These are phyloP conservation scores for Leishmania braziliensis DNA, from an alignment of 208 protist species.

Conservation along the genomic window DNA sequence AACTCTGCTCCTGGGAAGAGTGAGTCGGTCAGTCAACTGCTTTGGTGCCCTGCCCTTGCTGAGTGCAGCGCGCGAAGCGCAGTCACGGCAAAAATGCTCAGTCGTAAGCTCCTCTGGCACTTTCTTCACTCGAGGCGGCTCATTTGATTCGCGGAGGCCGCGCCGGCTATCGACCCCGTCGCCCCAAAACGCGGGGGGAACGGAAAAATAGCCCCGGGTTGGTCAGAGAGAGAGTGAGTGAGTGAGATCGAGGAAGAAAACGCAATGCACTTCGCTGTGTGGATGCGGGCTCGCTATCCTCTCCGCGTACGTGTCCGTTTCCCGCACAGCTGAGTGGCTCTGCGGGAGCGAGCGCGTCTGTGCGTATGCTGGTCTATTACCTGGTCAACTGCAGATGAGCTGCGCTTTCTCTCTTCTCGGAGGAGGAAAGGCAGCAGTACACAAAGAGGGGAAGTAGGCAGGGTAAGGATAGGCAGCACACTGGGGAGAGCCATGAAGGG, in stretches of 20 bases:
- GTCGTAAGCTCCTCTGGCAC: too few species aligned
- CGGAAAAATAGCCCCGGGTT: not conserved
- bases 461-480: not conserved
- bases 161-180: too few species aligned
- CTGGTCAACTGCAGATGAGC: not conserved
- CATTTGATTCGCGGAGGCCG: too few species aligned
- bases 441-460: not conserved
- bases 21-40: too few species aligned
- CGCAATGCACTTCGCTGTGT: not conserved
- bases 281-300: not conserved
- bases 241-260: not conserved
- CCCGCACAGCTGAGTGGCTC: not conserved
- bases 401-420: not conserved
- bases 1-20: too few species aligned
- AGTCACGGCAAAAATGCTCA: too few species aligned
- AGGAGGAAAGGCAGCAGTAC: not conserved
- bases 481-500: not conserved
- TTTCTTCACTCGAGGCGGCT: too few species aligned
- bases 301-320: not conserved
- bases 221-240: not conserved
- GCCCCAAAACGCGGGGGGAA: not conserved
- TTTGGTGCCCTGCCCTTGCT: too few species aligned
- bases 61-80: too few species aligned
- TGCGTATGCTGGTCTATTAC: not conserved
- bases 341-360: not conserved